Base-by-base conservation (phyloP, 495 filamentous ascomycete genomes). In the Mytilinidion resinicola region DNA sequence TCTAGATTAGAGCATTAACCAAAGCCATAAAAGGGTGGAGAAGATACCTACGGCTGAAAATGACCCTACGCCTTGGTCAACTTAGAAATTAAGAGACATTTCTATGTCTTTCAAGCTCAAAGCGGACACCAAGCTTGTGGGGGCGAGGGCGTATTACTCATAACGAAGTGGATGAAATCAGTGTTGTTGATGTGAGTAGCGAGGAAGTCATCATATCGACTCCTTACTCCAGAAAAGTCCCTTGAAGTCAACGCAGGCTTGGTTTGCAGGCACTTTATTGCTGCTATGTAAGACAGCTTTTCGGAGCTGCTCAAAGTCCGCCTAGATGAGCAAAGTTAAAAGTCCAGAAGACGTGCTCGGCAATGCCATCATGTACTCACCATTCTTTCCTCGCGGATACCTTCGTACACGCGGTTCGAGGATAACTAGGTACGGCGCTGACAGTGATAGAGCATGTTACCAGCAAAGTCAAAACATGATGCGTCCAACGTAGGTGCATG, bases 171-270 rank as follows among this genome's bases (percentile, higher is more conserved):
- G 14, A 49, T 49, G 20, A 25, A 49, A 12, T 49, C 21, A 1
- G 51, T 53, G 15, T 53, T 37, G 51, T 53, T 53, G 9, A 53
- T 53, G 19, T 53, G 51, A 33, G 51, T 37, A 9, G 51, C 51
- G 4, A 38, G 11, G 37, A 53, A 53, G 51, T 53, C 51, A 38
- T 53, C 51, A 53, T 1, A 53, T 9, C 51, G 51, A 38, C 9
- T 53, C 2, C 51, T 19, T n/a, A 53, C 51, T 10, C 51, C 51
- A 38, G 21, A 17, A 38, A 41, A 37, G 46, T 33, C 46, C 14
- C 19, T 14, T 8, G 46, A 19, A 8, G 46, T 49, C 21, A 14
- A 25, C 9, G 20, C 15, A 12, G 46, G 46, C 33, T 49, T 49
- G 8, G 17, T 14, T 25, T 49, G 15, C 21, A 49, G 46, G 17